Conservation (phyloP, 2,329 filamentous ascomycete genomes). For the Exophiala sp. region DNA sequence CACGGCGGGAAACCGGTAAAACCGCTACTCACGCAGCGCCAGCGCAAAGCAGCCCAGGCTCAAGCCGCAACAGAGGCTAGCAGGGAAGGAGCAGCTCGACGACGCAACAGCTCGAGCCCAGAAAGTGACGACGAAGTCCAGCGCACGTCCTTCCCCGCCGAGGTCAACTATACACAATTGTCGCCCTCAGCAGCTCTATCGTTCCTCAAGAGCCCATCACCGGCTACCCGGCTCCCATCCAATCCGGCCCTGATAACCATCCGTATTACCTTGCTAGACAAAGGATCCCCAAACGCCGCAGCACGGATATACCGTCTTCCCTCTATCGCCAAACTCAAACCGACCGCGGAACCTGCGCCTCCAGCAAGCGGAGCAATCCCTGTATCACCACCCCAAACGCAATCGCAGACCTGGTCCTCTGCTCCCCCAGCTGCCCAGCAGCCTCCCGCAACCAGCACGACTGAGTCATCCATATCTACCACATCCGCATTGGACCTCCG, state of each 20-base stretch:
- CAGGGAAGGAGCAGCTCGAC: slow-evolving; percentile 6
- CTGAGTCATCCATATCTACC: slow-evolving; percentile 6
- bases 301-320: slow-evolving; percentile 85
- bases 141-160: slow-evolving; percentile 24
- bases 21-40: slow-evolving; percentile 19
- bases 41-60: slow-evolving; percentile 25
- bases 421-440: slow-evolving; percentile 12
- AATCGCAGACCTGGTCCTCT: slow-evolving; percentile 8
- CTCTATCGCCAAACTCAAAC: slow-evolving; percentile 25
- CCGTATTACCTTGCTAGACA: slow-evolving; percentile 59
- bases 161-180: slow-evolving; percentile 38
- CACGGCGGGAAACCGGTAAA: neutral
- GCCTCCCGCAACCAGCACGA: slow-evolving; percentile 5
- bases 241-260: slow-evolving; percentile 51
- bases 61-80: slow-evolving; percentile 10
- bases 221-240: slow-evolving; percentile 22
- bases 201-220: slow-evolving; percentile 32
- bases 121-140: slow-evolving; percentile 19
- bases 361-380: neutral
- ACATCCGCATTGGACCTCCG: slow-evolving; percentile 46
- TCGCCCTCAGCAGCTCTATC: slow-evolving; percentile 35
- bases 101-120: slow-evolving; percentile 19
- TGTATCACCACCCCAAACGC: neutral
- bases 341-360: neutral
- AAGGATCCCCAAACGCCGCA: slow-evolving; percentile 64